A percentile compares a stretch with the other conserved stretches of the same genome.
phyloP scores from a whole-genome alignment of 2,329 filamentous ascomycete genomes.

The Nigrospora oryzae region DNA sequence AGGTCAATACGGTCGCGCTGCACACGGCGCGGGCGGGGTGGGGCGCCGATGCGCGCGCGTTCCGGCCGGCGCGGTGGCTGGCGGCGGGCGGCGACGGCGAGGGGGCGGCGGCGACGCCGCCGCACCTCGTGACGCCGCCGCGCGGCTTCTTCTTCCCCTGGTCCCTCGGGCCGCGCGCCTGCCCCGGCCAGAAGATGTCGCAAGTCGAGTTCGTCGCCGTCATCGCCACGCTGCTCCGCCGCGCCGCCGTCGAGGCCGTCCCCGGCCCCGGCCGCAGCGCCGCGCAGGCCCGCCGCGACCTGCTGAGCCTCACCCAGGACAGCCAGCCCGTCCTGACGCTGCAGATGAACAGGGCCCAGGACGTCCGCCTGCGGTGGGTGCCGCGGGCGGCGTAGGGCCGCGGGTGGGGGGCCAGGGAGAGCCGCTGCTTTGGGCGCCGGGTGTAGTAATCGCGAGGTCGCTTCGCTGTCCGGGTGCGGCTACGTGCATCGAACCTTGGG shows the following conservation, averaged over 20 bases:
- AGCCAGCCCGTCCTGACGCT: conserved; percentile 17
- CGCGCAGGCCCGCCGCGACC: conserved; percentile 8
- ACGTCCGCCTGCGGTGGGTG: conserved; percentile 4
- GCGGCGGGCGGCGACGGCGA: no score
- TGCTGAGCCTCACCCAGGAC: conserved; percentile 23
- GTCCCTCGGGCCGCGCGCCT: conserved; percentile 38
- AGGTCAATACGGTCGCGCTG: conserved; percentile 18
- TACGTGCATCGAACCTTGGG: no score
- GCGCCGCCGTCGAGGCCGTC: conserved; percentile 7
- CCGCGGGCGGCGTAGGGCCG: no score
- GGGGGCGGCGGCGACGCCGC: no score
- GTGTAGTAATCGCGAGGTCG: no score
- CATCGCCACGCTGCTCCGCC: conserved; percentile 6
- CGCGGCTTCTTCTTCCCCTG: conserved; percentile 36
- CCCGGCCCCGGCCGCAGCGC: no score
- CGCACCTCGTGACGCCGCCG: conserved; percentile 12
- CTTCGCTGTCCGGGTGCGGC: no score
- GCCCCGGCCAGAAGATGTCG: conserved; percentile 44
- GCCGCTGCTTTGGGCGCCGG: no score
- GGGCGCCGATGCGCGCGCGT: conserved; percentile 19
- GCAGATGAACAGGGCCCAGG: conserved; percentile 17
- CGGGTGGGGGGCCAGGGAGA: no score
- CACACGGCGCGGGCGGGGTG: background rate
- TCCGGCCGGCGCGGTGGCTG: conserved; percentile 31
- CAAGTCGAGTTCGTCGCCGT: conserved; percentile 42